Evolutionary conservation across 345 rosid genomes (phyloP).

Genomic region (Punica granatum): DNA sequence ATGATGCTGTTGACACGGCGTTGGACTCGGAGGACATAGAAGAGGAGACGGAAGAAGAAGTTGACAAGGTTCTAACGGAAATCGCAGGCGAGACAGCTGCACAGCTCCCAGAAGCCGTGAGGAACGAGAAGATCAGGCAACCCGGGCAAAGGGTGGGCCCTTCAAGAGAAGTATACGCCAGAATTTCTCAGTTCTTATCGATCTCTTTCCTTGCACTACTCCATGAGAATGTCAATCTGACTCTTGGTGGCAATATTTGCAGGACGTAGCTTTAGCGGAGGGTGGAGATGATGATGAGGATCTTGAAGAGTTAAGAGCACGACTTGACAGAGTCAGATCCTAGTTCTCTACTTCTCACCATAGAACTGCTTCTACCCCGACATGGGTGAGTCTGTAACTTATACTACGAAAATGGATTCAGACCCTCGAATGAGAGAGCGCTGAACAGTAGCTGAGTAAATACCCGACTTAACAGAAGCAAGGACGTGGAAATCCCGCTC

Average conservation of each 20-base stretch:
- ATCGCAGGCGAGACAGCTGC: slow-evolving; percentile 97
- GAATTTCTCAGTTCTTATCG: background rate
- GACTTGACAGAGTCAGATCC: slow-evolving; percentile 84
- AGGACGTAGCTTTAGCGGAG: slow-evolving; percentile 82
- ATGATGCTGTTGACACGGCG: slow-evolving; percentile 70
- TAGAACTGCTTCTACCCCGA: background rate
- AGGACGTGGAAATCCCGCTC: background rate
- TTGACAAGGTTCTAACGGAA: slow-evolving; percentile 80
- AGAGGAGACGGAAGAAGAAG: slow-evolving; percentile 88
- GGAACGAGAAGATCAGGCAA: slow-evolving; percentile 64
- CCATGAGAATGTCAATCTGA: background rate
- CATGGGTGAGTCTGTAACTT: background rate
- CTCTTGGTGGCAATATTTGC: background rate
- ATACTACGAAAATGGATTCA: background rate
- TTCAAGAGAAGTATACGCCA: background rate
- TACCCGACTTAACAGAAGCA: background rate
- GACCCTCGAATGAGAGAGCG: background rate
- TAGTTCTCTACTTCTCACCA: slow-evolving; percentile 14
- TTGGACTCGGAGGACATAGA: slow-evolving; percentile 82
- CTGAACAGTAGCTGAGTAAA: background rate
- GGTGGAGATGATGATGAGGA: slow-evolving; percentile 88
- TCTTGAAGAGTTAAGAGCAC: slow-evolving; percentile 78
- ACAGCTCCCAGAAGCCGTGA: slow-evolving; percentile 74
- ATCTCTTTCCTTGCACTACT: background rate
- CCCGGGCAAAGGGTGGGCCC: slow-evolving; percentile 53